Base-by-base conservation (phyloP, 1,284 basidiomycete genomes). In the Fomitiporia mediterranea region DNA sequence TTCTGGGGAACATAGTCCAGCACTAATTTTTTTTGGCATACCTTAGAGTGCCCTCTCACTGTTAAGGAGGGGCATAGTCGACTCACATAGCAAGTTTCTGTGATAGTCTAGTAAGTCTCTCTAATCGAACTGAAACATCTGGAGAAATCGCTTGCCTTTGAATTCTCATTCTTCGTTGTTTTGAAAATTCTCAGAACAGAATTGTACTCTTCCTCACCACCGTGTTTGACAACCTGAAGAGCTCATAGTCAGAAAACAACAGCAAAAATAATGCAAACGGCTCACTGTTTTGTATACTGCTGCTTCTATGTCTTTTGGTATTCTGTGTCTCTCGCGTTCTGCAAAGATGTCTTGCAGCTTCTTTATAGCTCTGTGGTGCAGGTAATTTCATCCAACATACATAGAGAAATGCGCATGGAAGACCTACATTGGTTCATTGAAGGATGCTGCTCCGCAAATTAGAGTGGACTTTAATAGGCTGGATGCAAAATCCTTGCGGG, bases 311-410 rank as follows among this genome's bases (percentile, higher is more conserved):
- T 94, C 91, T 23, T 82, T 77, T 5, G 93, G 91, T 61, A 98
- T 93, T 54, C 72, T 77, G 3, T 85, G 86, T 62, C 89, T 84
- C 65, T 97, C 87, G n/a, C 62, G 82, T 76, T 61, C 89, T 70
- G 68, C 86, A 91, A 98, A 98, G 57, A 91, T 85, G 44, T 73
- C 72, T 66, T 79, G 78, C 56, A 96, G 76, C 69, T 93, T 89
- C 53, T 79, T 74, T 56, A 94, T 69, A 25, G 91, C 89, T 48
- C 88, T 91, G 60, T 8, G 30, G 17, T 34, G 13, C 32, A 34
- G 6, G 44, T 44, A 46, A 15, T 11, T 21, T 54, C 13, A 38
- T 2, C 32, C 53, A 15, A 38, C n/a, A n/a, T n/a, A n/a, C n/a
- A n/a, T n/a, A n/a, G n/a, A n/a, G n/a, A n/a, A n/a, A n/a, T n/a